Base-by-base conservation (phyloP, 2,329 filamentous ascomycete species). In the Paecilomyces fulvus region DNA sequence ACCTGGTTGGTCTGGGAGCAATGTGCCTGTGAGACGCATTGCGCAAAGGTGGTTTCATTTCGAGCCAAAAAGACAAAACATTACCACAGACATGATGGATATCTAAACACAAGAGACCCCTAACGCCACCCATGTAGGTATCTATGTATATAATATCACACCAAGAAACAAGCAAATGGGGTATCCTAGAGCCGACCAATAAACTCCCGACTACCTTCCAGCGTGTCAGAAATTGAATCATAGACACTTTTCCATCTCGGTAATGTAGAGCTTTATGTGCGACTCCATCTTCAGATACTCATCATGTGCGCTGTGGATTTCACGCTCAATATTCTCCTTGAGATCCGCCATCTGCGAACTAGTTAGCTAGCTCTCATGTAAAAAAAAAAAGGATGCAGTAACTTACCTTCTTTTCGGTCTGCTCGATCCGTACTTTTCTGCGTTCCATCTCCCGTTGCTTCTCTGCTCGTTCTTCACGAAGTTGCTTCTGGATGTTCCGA, bases 241-340 rank as follows among this genome's bases (percentile, higher is more conserved):
- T 59, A 94, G 83, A 56, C 86, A 87, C 75, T 96, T 92, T 75
- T 97, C 94, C 92, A 99, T 96, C 80, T 99, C 94, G 3, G 89
- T 95, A 68, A 99, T 95, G 78, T 99, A 99, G 60, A 97, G 80
- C 75, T 92, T 92, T 72, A 99, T 95, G 70, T 99, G 94, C 37
- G 90, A 87, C 73, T 97, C 92, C 84, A 99, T 88, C 83, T 96
- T 96, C 70, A 95, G 82, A 74, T 96, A 99, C 77, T 97, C 90
- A 63, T 95, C 92, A 65, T 95, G 85, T 0, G 94, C 91, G 56
- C 83, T 84, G 69, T 94, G 89, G 8, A 97, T 87, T 74, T 99
- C 94, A 59, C 87, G 92, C 70, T 97, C 92, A 60, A 99, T 96
- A 66, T 94, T 95, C 71, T 97, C 94, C 70, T 96, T 97, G 64